Evolutionary conservation across 1,284 basidiomycete species (phyloP).

Genomic region (Heimioporus retisporus): DNA sequence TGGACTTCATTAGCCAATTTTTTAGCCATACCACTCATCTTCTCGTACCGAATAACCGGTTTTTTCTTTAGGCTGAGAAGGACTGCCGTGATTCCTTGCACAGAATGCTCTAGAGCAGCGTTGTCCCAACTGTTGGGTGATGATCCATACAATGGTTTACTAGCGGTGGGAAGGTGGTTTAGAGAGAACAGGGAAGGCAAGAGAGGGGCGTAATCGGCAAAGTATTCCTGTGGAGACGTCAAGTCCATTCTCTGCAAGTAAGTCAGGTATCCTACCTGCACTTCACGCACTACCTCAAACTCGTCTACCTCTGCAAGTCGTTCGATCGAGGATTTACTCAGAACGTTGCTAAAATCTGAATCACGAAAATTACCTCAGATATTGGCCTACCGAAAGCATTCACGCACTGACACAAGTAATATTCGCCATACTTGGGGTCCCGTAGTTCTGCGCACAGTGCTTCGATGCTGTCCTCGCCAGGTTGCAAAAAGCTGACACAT

Average conservation of each 20-base stretch:
- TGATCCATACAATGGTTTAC: conserved; percentile 76
- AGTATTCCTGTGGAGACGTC: conserved; percentile 79
- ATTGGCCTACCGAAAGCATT: conserved; percentile 47
- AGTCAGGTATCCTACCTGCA: conserved; percentile 72
- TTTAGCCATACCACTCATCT: conserved; percentile 93
- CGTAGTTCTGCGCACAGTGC: conserved; percentile 87
- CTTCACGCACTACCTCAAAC: conserved; percentile 96
- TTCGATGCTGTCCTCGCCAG: conserved; percentile 83
- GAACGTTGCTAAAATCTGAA: conserved; percentile 94
- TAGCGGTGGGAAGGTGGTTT: conserved; percentile 76
- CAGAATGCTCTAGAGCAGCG: conserved; percentile 80
- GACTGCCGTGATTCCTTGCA: conserved; percentile 89
- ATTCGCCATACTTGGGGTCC: conserved; percentile 95
- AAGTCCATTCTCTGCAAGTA: conserved; percentile 4
- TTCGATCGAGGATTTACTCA: conserved; percentile 94
- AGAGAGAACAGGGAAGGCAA: conserved; percentile 92
- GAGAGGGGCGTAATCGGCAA: conserved; percentile 94
- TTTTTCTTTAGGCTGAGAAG: conserved; percentile 97
- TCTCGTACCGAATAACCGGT: conserved; percentile 94
- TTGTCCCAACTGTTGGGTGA: conserved; percentile 76
- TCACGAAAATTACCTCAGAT: conserved; percentile 27
- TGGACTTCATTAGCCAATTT: conserved; percentile 91
- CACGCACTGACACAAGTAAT: conserved; percentile 96
- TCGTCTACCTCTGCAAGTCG: conserved; percentile 95
- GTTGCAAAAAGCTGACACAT: conserved; percentile 94